Percentiles rank a stretch among this genome's conserved stretches.
phyloP scores from a whole-genome alignment of 768 basidiomycete species.

The Candolleomyces efflorescens region DNA sequence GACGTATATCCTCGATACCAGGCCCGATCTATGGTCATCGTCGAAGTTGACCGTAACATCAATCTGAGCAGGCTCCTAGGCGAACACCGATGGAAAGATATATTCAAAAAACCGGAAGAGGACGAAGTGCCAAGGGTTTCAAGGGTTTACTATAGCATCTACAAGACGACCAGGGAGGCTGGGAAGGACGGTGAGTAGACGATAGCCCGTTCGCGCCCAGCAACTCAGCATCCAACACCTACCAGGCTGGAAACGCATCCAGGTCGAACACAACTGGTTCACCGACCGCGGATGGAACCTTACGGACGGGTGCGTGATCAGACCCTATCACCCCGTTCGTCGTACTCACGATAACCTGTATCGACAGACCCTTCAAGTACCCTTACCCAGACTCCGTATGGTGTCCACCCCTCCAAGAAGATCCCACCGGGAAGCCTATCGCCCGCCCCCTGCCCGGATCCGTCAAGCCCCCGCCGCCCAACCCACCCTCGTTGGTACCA shows the following conservation, averaged over 20 bases:
- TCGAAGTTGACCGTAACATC: conserved; percentile 41
- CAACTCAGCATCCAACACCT: not conserved
- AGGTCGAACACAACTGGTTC: conserved; percentile 41
- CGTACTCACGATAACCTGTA: not conserved
- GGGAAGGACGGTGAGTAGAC: conserved; percentile 44
- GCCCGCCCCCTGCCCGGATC: conserved; percentile 10
- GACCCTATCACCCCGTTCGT: not conserved
- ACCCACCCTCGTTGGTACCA: conserved; percentile 2
- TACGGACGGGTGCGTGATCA: conserved; percentile 22
- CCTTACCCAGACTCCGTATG: conserved; percentile 12
- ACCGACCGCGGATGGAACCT: conserved; percentile 27
- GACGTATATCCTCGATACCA: conserved; percentile 13
- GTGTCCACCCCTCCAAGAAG: conserved; percentile 10
- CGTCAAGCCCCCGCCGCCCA: conserved; percentile 8
- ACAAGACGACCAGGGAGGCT: conserved; percentile 36
- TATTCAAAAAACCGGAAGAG: conserved; percentile 33
- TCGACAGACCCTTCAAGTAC: conserved; percentile 8
- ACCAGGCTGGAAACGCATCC: conserved; percentile 51
- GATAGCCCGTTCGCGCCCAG: not conserved
- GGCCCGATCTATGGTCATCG: conserved; percentile 45
- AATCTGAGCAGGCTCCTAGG: conserved; percentile 38
- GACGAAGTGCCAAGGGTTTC: conserved; percentile 35
- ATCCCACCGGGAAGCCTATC: conserved; percentile 11
- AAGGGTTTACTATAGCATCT: conserved; percentile 39
- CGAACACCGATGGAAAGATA: conserved; percentile 46